Base-by-base conservation (phyloP, 192 early-diverging fungal genomes). In the Gaertneriomyces semiglobifer region DNA sequence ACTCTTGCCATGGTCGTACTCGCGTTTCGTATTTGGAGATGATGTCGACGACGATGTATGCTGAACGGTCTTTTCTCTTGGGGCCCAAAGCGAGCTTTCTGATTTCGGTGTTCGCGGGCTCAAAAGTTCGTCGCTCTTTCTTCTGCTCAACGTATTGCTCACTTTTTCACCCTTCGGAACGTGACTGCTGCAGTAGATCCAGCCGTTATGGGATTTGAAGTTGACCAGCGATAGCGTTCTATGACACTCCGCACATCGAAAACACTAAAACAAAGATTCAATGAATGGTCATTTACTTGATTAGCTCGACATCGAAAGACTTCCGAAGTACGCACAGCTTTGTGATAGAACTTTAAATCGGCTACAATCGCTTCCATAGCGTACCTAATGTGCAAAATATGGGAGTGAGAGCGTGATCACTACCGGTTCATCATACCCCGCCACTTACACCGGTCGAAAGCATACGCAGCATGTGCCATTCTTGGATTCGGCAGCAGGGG, bases 351-450 rank as follows among this genome's bases (percentile, higher is more conserved):
- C 44, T 58, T 66, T 20, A 41, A 58, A 6, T 66, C 19, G 25
- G 65, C 65, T 6, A 66, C 47, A n/a, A 66, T 20, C 1, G 65
- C 65, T 41, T 66, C 65, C 55, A 66, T 58, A n/a, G 65, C 65
- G 58, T 66, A 65, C 20, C 63, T 65, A 20, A 7, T 8, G 8
- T 7, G 8, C 8, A 59, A 41, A n/a, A 59, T 16, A 25, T 57
- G 55, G 12, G n/a, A 4, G 55, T 19, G 20, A 56, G 55, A 56
- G 20, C 11, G 20, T 11, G 1, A 25, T 18, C 14, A 19, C 11
- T 14, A 25, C 18, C 48, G 12, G 12, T 18, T 11, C 3, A 18
- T 0, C 55, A 14, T 11, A 18, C 1, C 55, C 55, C 7, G 47
- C 20, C 4, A 44, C 60, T 12, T 62, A 63, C 62, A 63, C 62